Evolutionary conservation across 345 rosid species (phyloP).

Genomic region (Salix udensis): DNA sequence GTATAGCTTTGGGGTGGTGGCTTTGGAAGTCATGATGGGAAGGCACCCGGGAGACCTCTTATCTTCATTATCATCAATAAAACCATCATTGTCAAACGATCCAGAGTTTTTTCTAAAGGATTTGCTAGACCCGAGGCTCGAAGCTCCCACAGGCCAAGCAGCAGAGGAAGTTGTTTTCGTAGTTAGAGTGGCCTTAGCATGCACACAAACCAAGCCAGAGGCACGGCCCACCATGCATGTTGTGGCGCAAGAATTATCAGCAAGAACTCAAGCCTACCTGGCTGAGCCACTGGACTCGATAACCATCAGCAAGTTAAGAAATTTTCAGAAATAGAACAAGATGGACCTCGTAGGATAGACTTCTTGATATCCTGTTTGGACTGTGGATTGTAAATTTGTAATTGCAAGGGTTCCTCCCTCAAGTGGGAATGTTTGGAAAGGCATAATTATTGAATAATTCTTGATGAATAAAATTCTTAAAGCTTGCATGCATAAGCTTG

Average conservation of each 20-base stretch:
- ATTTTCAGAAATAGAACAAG: slow-evolving; percentile 19
- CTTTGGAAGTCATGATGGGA: slow-evolving; percentile 64
- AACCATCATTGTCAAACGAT: slow-evolving; percentile 14
- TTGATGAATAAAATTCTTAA: too few relatives aligned
- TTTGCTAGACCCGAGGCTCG: slow-evolving; percentile 46
- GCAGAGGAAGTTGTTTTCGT: slow-evolving; percentile 46
- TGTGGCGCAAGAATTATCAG: slow-evolving; percentile 56
- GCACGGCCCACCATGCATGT: slow-evolving; percentile 52
- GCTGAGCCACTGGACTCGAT: slow-evolving; percentile 27
- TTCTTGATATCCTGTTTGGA: too few relatives aligned
- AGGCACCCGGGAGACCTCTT: slow-evolving; percentile 58
- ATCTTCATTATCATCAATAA: slow-evolving; percentile 19
- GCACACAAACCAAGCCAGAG: slow-evolving; percentile 35
- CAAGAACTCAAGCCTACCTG: slow-evolving; percentile 32
- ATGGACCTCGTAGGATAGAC: too few relatives aligned
- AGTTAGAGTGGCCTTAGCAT: slow-evolving; percentile 42
- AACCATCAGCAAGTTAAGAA: slow-evolving; percentile 29
- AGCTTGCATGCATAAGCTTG: neutral
- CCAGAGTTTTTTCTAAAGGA: slow-evolving; percentile 36
- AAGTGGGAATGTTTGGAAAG: too few relatives aligned
- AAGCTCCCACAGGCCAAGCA: slow-evolving; percentile 36
- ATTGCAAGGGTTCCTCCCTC: too few relatives aligned
- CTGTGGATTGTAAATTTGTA: too few relatives aligned
- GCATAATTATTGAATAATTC: too few relatives aligned
- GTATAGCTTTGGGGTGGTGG: slow-evolving; percentile 62